Evolutionary conservation across 2,329 filamentous ascomycete species (phyloP), one percentile per base, ranked within the genome.

Genomic region (Penicillium sumatraense): DNA sequence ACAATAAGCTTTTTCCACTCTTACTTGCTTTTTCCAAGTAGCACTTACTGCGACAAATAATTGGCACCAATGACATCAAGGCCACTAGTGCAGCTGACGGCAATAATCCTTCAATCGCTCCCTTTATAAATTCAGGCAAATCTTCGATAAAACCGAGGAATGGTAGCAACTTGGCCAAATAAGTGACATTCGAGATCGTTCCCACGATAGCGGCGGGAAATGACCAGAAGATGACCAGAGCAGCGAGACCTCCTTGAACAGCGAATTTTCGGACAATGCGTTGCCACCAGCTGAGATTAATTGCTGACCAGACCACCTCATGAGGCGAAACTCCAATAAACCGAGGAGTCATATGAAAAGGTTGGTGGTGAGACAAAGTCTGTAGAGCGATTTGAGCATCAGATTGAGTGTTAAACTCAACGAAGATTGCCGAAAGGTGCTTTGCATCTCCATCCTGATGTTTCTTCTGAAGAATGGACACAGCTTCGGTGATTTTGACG

Each of bases 371-470:
- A 4, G 92, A 87, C 13, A 97, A 79, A 2, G 89, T 88, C 72
- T 98, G 95, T 67, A 87, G 89, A 9, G 93, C 93, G 41, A 87
- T 84, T 72, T 98, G 93, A 8, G 95, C 95, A 49, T 90, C 89
- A 48, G 89, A 83, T 69, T 96, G 91, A 0, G 84, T 87, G 40
- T 83, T 80, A 67, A 97, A 99, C 70, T 98, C 93, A 65, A 98
- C 86, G 64, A 99, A 99, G 8, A 93, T 90, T 18, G 91, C 89
- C 10, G 88, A 84, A 10, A 91, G 78, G 57, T 85, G 83, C 59
- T 86, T 84, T 44, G 81, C 85, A 18, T 89, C 82, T 33, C 88
- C 84, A 16, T 80, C 75, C 47, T 81, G 83, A 67, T 92, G 89
- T 29, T 82, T 80, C 38, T 79, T 80, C 68, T 95, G 90, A 11